phyloP scores from a whole-genome alignment of 2,329 filamentous ascomycete species.

The Cercospora sesami region DNA sequence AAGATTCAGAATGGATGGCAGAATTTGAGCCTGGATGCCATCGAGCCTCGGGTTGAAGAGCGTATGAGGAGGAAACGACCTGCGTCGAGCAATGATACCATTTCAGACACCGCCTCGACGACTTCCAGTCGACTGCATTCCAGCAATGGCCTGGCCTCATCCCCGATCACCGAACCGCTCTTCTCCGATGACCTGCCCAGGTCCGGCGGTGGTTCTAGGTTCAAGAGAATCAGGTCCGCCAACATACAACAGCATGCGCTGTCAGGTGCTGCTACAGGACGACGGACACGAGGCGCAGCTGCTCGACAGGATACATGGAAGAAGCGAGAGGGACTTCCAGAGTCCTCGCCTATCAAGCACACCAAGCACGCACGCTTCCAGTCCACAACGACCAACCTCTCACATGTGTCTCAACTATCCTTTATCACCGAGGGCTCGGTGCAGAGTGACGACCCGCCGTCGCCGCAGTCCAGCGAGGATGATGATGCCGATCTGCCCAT shows the following conservation, averaged over 20 bases:
- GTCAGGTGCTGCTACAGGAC: constrained; percentile 36
- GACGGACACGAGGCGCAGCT: constrained; percentile 34
- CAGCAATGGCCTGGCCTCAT: constrained; percentile 71
- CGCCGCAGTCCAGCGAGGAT: constrained; percentile 67
- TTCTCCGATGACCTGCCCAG: constrained; percentile 81
- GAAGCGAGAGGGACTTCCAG: constrained; percentile 70
- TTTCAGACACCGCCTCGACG: constrained; percentile 85
- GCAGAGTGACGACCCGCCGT: constrained; percentile 62
- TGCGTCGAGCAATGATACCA: constrained; percentile 61
- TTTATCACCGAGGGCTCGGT: constrained; percentile 74
- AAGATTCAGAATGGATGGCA: constrained; percentile 97
- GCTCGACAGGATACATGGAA: constrained; percentile 67
- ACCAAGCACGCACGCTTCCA: constrained; percentile 74
- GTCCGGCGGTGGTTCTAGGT: constrained; percentile 60
- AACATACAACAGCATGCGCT: constrained; percentile 27
- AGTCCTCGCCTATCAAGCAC: constrained; percentile 83
- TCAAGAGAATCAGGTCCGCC: constrained; percentile 35
- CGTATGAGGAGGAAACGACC: constrained; percentile 73
- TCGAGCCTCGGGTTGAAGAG: constrained; percentile 81
- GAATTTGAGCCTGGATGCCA: constrained; percentile 78
- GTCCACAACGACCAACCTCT: constrained; percentile 42
- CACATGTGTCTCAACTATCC: constrained; percentile 69
- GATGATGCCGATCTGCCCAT: constrained; percentile 79
- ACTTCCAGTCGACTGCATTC: constrained; percentile 75
- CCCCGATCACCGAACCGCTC: constrained; percentile 76